Percentiles rank a stretch among this genome's conserved stretches.
These are phyloP conservation scores for Xylaria sp. DNA, from an alignment of 2,329 filamentous ascomycete genomes.

Conservation along the genomic window DNA sequence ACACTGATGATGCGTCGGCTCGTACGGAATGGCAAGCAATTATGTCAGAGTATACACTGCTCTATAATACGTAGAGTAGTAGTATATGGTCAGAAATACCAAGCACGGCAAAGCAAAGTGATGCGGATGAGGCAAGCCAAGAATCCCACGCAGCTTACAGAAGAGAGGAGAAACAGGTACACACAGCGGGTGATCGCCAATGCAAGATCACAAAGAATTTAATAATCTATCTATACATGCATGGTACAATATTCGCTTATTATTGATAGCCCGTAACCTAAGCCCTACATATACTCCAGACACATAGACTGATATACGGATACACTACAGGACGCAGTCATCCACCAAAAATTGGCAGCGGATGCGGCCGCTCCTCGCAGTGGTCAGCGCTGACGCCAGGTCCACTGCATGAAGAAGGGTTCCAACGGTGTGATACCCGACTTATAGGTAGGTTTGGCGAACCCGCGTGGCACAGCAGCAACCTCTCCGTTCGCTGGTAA, in stretches of 20 bases:
- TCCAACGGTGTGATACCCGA: slow-evolving; percentile 31
- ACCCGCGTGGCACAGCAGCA: slow-evolving; percentile 30
- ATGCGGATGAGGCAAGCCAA: slow-evolving; percentile 2
- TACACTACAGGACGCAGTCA: slow-evolving; percentile 24
- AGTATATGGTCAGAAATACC: background rate
- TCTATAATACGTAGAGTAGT: background rate
- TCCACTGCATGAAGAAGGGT: slow-evolving; percentile 23
- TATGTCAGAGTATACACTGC: slow-evolving; percentile 10
- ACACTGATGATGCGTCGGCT: slow-evolving; percentile 1
- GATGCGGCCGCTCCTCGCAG: slow-evolving; percentile 36
- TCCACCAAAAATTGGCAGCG: slow-evolving; percentile 27
- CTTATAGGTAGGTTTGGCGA: slow-evolving; percentile 27
- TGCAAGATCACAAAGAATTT: slow-evolving; percentile 30
- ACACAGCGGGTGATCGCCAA: slow-evolving; percentile 33
- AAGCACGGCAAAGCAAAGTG: slow-evolving; percentile 3
- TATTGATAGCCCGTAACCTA: slow-evolving; percentile 25
- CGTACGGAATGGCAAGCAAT: background rate
- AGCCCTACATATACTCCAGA: slow-evolving; percentile 18
- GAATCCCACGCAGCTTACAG: slow-evolving; percentile 9
- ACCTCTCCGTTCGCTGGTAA: slow-evolving; percentile 27
- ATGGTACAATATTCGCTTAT: slow-evolving; percentile 36
- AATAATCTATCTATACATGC: slow-evolving; percentile 12
- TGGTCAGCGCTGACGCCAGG: slow-evolving; percentile 18
- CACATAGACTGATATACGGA: slow-evolving; percentile 21
- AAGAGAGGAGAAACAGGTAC: slow-evolving; percentile 2